Evolutionary conservation across 1,139 yeast genomes (phyloP).

Genomic region (Dujonia santamariae): DNA sequence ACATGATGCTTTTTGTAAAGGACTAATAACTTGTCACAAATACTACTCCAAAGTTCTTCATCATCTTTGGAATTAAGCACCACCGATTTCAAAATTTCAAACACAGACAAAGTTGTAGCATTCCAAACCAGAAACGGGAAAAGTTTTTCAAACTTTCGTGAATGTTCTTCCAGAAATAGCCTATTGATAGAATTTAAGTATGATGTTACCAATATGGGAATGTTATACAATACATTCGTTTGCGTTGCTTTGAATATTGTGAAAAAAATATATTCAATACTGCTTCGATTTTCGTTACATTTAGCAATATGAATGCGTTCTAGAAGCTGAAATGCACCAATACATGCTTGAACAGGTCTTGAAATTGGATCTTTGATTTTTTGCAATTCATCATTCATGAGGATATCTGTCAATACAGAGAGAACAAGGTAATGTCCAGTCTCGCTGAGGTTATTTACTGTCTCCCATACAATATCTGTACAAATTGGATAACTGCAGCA

Average conservation of each 20-base stretch:
- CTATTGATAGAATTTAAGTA: constrained; percentile 33
- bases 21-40: constrained; percentile 33
- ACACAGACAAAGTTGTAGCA: constrained; percentile 40
- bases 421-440: constrained; percentile 19
- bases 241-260: constrained; percentile 25
- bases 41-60: constrained; percentile 29
- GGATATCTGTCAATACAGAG: constrained; percentile 21
- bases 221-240: constrained; percentile 22
- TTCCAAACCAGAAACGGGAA: constrained; percentile 52
- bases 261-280: constrained; percentile 18
- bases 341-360: constrained; percentile 31
- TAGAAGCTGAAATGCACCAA: constrained; percentile 46
- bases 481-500: constrained; percentile 24
- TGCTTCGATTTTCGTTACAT: too few relatives aligned
- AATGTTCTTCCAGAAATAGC: constrained; percentile 24
- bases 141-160: constrained; percentile 17
- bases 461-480: constrained; percentile 30
- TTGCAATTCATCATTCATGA: constrained; percentile 26
- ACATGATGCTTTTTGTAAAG: constrained; percentile 31
- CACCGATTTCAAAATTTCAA: constrained; percentile 25
- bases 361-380: constrained; percentile 8
- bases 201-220: constrained; percentile 29
- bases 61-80: constrained; percentile 30
- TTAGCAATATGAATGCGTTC: constrained; percentile 18
- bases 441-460: constrained; percentile 22